Conservation (phyloP, 768 basidiomycete genomes). For the Leccinum incarnatum region DNA sequence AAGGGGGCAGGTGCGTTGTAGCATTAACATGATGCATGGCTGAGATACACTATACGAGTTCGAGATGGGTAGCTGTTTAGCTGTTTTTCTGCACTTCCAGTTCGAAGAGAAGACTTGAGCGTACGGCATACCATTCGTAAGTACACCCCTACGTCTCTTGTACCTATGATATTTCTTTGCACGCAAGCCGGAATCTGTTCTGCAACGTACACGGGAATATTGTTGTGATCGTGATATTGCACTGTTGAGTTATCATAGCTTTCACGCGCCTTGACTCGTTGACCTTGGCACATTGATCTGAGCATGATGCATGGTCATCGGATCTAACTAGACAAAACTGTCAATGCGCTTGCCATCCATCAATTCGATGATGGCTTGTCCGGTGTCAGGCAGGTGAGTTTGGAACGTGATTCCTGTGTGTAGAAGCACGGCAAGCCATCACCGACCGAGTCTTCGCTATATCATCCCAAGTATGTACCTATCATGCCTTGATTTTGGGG, state of each 20-base stretch:
- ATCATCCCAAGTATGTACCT: not conserved
- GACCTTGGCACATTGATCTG: constrained; percentile 26
- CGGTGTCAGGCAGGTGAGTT: constrained; percentile 2
- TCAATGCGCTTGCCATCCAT: not conserved
- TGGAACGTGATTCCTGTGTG: not conserved
- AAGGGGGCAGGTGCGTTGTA: constrained; percentile 63
- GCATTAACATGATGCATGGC: constrained; percentile 39
- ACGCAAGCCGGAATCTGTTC: constrained; percentile 13
- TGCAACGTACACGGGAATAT: not conserved
- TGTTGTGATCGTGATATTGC: not conserved
- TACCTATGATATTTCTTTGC: constrained; percentile 38
- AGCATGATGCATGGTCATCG: constrained; percentile 1
- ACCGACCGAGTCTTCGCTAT: no score
- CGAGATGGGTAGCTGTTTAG: constrained; percentile 23
- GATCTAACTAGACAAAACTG: not conserved
- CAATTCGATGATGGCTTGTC: not conserved
- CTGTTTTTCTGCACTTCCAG: constrained; percentile 15
- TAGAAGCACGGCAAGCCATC: not conserved
- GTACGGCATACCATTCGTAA: constrained; percentile 43
- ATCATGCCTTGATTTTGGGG: no score
- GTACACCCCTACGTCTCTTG: constrained; percentile 50
- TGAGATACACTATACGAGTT: constrained; percentile 45
- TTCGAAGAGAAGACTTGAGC: constrained; percentile 20
- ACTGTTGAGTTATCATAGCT: constrained; percentile 27
- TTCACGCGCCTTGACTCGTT: constrained; percentile 15